Percentiles rank a stretch among this genome's conserved stretches.
Evolutionary conservation across 2,329 filamentous ascomycete species (phyloP).

Genomic region (Arthrobotrys iridis): DNA sequence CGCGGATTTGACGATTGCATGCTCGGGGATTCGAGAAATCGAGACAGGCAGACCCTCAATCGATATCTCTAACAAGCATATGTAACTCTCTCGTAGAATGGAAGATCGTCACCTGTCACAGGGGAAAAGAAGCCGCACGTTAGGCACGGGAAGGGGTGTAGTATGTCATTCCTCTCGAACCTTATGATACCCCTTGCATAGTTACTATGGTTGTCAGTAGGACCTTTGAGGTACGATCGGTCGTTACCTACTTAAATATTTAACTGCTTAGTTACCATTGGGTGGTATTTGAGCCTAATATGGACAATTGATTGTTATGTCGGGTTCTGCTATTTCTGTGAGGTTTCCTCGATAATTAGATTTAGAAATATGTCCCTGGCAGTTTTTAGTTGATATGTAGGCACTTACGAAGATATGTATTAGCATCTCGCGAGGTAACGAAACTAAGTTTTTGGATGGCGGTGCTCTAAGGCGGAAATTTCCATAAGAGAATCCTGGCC

Average conservation of each 20-base stretch:
- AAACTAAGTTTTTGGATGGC: neutral
- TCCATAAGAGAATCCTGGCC: neutral
- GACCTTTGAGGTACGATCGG: too few species aligned
- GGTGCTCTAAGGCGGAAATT: neutral
- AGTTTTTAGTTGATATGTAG: neutral
- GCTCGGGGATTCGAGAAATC: too few species aligned
- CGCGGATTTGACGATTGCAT: too few species aligned
- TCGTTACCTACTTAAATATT: too few species aligned
- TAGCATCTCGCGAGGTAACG: neutral
- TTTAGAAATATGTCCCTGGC: slow-evolving; percentile 18
- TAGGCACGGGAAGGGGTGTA: slow-evolving; percentile 8
- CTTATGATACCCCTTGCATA: slow-evolving; percentile 6
- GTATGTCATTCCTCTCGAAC: slow-evolving; percentile 5
- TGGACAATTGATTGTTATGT: slow-evolving; percentile 5
- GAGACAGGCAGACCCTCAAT: neutral
- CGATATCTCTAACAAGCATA: neutral
- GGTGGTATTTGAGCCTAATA: neutral
- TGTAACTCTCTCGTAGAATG: slow-evolving; percentile 3
- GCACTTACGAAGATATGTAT: too few species aligned
- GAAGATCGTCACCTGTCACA: slow-evolving; percentile 1
- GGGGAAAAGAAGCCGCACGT: neutral
- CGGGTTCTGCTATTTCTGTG: neutral
- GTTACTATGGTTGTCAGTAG: neutral
- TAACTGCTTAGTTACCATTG: neutral
- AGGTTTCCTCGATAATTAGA: neutral